These are phyloP conservation scores for Selaginella moellendorffii DNA, from an alignment of 75 land plant species.

Conservation along the genomic window DNA sequence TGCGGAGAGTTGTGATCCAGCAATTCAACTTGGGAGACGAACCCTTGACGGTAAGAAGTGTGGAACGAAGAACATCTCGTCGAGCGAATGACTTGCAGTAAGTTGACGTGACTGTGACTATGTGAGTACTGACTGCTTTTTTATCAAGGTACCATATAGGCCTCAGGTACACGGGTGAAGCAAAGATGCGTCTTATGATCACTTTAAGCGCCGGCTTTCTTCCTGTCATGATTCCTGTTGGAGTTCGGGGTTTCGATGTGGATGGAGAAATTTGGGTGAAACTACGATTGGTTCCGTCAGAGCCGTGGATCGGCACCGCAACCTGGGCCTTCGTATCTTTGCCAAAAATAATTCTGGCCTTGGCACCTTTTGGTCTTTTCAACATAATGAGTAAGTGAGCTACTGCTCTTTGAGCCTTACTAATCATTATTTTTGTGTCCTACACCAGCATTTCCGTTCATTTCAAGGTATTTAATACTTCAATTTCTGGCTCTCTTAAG, in stretches of 20 bases:
- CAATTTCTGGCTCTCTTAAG: background rate
- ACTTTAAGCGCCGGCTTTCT: slow-evolving; percentile 12
- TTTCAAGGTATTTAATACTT: slow-evolving; percentile 30
- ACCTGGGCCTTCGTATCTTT: slow-evolving; percentile 16
- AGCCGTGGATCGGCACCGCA: slow-evolving; percentile 20
- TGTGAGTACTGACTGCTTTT: background rate
- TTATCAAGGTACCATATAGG: slow-evolving; percentile 37
- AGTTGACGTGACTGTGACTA: slow-evolving; percentile 13
- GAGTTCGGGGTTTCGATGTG: slow-evolving; percentile 19
- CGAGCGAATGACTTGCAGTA: slow-evolving; percentile 28
- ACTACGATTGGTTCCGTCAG: slow-evolving; percentile 17
- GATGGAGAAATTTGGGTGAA: slow-evolving; percentile 23
- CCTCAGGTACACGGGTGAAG: slow-evolving; percentile 20
- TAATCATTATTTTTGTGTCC: background rate
- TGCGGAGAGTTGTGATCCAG: slow-evolving; percentile 15
- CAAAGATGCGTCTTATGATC: slow-evolving; percentile 12
- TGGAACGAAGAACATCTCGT: slow-evolving; percentile 17
- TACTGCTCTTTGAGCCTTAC: background rate
- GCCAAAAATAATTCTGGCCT: slow-evolving; percentile 19
- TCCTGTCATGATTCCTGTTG: slow-evolving; percentile 16
- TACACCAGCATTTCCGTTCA: slow-evolving; percentile 15
- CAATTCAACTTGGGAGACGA: slow-evolving; percentile 16
- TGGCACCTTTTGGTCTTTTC: slow-evolving; percentile 16
- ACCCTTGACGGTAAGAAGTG: slow-evolving; percentile 17
- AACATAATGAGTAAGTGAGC: slow-evolving; percentile 80